Percentiles rank a stretch among this genome's conserved stretches.
phyloP scores from a whole-genome alignment of 2,329 filamentous ascomycete genomes.

The Diaporthe velutina region DNA sequence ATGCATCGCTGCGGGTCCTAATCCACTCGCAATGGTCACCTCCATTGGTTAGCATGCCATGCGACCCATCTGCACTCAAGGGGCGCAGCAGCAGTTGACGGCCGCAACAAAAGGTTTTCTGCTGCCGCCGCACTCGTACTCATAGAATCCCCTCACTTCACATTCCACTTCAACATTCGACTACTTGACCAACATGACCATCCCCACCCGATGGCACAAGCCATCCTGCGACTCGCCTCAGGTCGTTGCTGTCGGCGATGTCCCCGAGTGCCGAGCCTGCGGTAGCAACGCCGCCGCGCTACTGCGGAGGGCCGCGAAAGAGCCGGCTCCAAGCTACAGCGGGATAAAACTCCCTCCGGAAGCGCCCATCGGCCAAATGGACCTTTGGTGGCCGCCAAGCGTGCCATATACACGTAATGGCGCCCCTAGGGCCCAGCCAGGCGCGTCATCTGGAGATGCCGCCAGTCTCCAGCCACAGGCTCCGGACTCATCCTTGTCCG shows the following conservation, averaged over 20 bases:
- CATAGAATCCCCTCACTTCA: too few relatives aligned
- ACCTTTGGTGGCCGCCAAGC: background rate
- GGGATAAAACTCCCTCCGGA: background rate
- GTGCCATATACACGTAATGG: background rate
- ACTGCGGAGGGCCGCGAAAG: background rate
- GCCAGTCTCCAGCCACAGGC: background rate
- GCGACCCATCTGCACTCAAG: background rate
- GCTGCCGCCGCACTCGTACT: background rate
- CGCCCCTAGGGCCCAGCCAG: background rate
- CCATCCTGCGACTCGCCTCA: background rate
- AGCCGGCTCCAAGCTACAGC: background rate
- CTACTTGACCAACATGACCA: background rate
- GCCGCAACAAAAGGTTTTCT: background rate
- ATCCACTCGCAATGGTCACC: background rate
- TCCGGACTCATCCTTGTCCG: background rate
- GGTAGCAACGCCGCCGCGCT: background rate
- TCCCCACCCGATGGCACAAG: background rate
- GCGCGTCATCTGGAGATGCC: background rate
- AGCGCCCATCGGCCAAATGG: background rate
- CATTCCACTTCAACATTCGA: background rate
- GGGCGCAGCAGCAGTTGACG: background rate
- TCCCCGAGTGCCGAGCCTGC: background rate
- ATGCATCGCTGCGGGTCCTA: background rate
- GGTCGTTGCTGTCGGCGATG: background rate
- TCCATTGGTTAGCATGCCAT: background rate